A percentile compares a stretch with the other conserved stretches of the same genome.
Conservation (phyloP, 78 protist species). For the Dictyostelium purpureum region DNA sequence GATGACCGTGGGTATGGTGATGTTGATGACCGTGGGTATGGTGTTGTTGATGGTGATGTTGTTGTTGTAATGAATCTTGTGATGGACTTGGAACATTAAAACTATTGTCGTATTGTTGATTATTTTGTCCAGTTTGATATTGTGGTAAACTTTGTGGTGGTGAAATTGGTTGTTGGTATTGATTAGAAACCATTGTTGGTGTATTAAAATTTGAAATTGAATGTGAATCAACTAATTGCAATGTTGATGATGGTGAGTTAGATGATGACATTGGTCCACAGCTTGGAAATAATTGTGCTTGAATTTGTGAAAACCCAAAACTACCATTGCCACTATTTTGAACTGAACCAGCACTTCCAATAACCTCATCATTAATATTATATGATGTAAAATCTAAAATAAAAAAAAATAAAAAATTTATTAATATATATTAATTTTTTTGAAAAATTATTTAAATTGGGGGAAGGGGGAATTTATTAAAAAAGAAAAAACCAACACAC, state of each 20-base stretch:
- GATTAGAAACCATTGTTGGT: neutral
- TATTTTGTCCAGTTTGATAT: neutral
- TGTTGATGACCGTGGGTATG: neutral
- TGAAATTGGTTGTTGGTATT: neutral
- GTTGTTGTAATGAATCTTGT: neutral
- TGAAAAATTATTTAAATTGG: too few species aligned
- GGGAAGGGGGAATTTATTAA: too few species aligned
- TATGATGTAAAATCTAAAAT: too few species aligned
- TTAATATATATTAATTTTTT: too few species aligned
- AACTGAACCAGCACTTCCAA: too few species aligned
- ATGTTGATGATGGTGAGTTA: neutral
- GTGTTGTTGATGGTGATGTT: neutral
- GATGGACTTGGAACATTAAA: constrained; percentile 1
- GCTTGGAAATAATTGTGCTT: neutral
- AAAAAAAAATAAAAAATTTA: too few species aligned
- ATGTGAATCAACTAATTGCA: too few species aligned
- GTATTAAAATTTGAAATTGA: too few species aligned
- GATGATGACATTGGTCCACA: neutral
- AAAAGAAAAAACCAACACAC: too few species aligned
- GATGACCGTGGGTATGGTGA: neutral
- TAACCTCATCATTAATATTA: too few species aligned
- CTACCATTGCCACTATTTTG: too few species aligned
- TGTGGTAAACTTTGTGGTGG: constrained; percentile 33
- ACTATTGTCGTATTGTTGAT: neutral
- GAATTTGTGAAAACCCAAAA: neutral